A percentile compares a stretch with the other conserved stretches of the same genome.
These are phyloP conservation scores for Metrosideros polymorpha DNA, from an alignment of 441 rosid genomes.

Conservation along the genomic window DNA sequence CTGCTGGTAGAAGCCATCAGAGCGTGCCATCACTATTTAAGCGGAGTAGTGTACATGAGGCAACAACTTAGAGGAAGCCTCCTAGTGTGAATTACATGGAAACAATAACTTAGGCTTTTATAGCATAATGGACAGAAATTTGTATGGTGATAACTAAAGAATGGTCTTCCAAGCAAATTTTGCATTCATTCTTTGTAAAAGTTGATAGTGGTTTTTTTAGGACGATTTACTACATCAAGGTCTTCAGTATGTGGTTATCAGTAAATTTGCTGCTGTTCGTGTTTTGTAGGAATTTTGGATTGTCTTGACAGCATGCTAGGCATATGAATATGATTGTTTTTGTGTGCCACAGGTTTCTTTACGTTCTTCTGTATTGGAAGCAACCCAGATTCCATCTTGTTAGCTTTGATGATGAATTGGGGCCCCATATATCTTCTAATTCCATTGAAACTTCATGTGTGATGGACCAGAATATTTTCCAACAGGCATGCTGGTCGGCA, in stretches of 20 bases:
- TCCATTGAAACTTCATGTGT: not conserved
- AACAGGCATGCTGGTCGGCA: not conserved
- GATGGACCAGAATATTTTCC: not conserved
- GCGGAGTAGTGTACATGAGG: not conserved
- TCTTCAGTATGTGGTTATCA: not conserved
- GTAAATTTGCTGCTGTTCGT: not conserved
- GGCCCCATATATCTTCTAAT: not conserved
- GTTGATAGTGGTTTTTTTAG: not conserved
- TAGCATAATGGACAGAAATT: not conserved
- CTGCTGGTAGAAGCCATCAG: not conserved
- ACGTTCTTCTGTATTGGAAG: not conserved
- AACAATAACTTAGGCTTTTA: not conserved
- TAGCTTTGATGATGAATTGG: not conserved
- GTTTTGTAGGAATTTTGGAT: not conserved
- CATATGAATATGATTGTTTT: not conserved
- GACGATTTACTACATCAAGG: not conserved
- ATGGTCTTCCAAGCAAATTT: not conserved
- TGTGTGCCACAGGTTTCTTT: not conserved
- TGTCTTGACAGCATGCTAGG: not conserved
- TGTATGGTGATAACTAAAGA: not conserved
- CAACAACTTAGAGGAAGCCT: not conserved
- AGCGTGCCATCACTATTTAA: not conserved
- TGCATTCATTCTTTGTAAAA: not conserved
- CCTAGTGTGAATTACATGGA: not conserved
- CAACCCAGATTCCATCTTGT: not conserved